Evolutionary conservation across 331 rosid species (phyloP).

Genomic region (Rosa hybrid): DNA sequence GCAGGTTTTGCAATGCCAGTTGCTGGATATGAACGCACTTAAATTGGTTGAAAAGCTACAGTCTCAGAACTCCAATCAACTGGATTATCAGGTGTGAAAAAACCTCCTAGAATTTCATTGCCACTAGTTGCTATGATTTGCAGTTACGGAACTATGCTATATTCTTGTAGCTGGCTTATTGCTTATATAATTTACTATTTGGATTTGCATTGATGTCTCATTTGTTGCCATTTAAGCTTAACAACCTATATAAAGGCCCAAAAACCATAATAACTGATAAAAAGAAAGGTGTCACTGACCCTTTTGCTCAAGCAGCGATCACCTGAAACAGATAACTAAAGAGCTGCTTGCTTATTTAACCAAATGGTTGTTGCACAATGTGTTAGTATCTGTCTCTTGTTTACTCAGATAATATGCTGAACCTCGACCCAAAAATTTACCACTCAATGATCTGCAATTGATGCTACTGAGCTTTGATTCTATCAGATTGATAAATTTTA

Average conservation of each 20-base stretch:
- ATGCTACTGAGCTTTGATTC: background rate
- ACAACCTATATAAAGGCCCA: background rate
- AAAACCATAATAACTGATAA: background rate
- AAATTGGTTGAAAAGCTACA: slow-evolving; percentile 9
- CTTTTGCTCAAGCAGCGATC: background rate
- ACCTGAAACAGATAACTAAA: background rate
- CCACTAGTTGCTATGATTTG: background rate
- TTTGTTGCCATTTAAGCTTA: background rate
- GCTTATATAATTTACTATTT: background rate
- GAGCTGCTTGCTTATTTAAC: background rate
- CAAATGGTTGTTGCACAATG: background rate
- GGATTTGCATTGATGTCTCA: background rate
- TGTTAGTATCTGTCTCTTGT: background rate
- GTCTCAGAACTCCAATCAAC: slow-evolving; percentile 2
- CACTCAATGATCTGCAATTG: background rate
- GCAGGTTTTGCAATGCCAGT: background rate
- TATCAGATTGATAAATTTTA: background rate
- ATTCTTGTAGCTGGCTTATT: background rate
- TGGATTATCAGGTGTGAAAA: slow-evolving; percentile 3
- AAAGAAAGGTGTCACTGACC: background rate
- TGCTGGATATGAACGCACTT: slow-evolving; percentile 6
- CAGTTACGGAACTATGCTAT: background rate
- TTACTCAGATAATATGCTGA: background rate
- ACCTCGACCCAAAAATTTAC: background rate
- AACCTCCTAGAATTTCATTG: background rate